phyloP scores from a whole-genome alignment of 1,139 yeast genomes.

The Debaryomyces coudertii region DNA sequence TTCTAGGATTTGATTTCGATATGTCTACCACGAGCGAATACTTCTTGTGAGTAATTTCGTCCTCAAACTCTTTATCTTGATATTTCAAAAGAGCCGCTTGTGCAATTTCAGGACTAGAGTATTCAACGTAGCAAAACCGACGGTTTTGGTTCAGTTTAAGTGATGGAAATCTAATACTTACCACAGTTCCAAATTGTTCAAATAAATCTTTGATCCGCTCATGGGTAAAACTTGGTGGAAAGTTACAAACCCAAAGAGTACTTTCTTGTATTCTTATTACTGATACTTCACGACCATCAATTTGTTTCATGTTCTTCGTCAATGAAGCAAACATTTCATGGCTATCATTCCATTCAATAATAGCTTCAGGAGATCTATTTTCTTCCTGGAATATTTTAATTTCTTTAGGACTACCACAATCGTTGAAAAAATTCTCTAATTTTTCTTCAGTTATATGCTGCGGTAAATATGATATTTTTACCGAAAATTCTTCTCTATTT shows the following conservation, averaged over 20 bases:
- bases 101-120: conserved; percentile 48
- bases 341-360: conserved; percentile 57
- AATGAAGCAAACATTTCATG: conserved; percentile 61
- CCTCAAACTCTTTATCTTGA: conserved; percentile 38
- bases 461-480: conserved; percentile 50
- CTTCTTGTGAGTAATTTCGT: conserved; percentile 22
- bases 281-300: conserved; percentile 44
- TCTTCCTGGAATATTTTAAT: conserved; percentile 33
- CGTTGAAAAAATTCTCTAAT: conserved; percentile 50
- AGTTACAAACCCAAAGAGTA: conserved; percentile 73
- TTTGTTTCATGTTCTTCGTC: conserved; percentile 55
- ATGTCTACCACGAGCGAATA: conserved; percentile 55
- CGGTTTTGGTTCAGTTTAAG: conserved; percentile 58
- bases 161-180: conserved; percentile 70
- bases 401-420: conserved; percentile 56
- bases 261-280: conserved; percentile 51
- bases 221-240: conserved; percentile 58
- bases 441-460: conserved; percentile 29
- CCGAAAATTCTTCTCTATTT: conserved; percentile 59
- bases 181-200: conserved; percentile 44
- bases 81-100: conserved; percentile 44
- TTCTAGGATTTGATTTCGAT: conserved; percentile 51
- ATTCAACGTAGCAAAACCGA: conserved; percentile 79
- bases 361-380: conserved; percentile 33
- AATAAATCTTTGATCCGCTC: conserved; percentile 48